phyloP scores from a whole-genome alignment of 2,329 filamentous ascomycete species.

The Botrytis medusae region DNA sequence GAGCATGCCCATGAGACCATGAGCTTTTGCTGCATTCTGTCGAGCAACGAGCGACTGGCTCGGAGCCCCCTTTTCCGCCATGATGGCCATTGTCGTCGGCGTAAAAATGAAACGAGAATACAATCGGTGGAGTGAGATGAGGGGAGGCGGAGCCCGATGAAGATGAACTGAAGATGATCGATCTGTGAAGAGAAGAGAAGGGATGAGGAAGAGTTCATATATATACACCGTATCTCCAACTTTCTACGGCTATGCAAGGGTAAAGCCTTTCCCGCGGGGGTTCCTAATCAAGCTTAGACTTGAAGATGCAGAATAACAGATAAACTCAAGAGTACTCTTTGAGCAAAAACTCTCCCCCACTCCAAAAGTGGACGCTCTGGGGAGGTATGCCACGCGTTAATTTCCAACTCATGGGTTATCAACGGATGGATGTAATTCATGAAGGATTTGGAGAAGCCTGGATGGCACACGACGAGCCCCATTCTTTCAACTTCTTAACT shows the following conservation, averaged over 20 bases:
- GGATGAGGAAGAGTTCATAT: neutral
- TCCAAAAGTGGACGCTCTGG: neutral
- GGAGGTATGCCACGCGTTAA: neutral
- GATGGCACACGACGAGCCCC: neutral
- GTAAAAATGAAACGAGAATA: neutral
- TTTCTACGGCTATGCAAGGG: neutral
- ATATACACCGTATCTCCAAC: neutral
- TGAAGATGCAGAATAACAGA: neutral
- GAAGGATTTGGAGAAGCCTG: neutral
- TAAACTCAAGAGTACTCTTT: neutral
- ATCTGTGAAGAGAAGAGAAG: neutral
- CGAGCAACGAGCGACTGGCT: slow-evolving; percentile 43
- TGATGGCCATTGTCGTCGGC: slow-evolving; percentile 10
- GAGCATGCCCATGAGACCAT: slow-evolving; percentile 44
- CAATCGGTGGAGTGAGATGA: neutral
- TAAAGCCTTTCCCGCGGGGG: neutral
- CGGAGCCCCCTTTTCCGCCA: neutral
- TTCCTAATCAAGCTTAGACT: slow-evolving; percentile 3
- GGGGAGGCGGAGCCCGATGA: neutral
- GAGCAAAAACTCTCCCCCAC: neutral
- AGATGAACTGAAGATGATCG: slow-evolving; percentile 1
- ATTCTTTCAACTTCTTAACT: neutral
- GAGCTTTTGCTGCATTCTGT: slow-evolving; percentile 42
- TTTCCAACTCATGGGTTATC: neutral
- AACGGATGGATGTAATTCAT: neutral